phyloP scores from a whole-genome alignment of 192 early-diverging fungal genomes.

The Helicostylum pulchrum region DNA sequence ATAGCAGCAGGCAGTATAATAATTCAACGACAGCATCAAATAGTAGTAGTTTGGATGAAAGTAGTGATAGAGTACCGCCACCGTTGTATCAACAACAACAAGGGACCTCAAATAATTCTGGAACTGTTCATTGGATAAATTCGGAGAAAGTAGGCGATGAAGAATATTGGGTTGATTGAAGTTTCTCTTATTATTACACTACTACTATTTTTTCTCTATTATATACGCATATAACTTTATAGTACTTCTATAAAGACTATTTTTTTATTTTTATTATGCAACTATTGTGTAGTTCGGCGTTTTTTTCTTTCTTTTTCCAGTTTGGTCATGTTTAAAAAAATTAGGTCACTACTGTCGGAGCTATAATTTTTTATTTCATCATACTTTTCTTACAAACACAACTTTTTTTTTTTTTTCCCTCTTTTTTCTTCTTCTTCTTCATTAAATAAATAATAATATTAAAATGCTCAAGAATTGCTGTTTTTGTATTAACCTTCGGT shows the following conservation, averaged over 20 bases:
- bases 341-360: no score
- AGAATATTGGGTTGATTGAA: neutral
- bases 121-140: conserved; percentile 1
- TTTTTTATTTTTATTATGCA: neutral
- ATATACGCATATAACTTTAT: conserved; percentile 8
- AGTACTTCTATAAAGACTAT: neutral
- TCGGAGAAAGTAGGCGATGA: conserved; percentile 13
- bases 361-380: no score
- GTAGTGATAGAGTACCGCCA: neutral
- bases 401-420: neutral
- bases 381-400: neutral
- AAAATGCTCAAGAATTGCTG: conserved; percentile 32
- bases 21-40: neutral
- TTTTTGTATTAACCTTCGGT: conserved; percentile 33
- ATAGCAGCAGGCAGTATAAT: neutral
- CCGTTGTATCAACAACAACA: neutral
- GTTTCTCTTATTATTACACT: neutral
- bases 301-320: no score
- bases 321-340: no score
- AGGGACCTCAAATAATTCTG: conserved; percentile 6
- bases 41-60: neutral
- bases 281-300: no score
- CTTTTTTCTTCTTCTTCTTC: conserved; percentile 10
- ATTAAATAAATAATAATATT: conserved; percentile 2
- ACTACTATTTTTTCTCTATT: conserved; percentile 1